Percentiles rank a stretch among this genome's conserved stretches.
Evolutionary conservation across 116 monocot genomes (phyloP).

Genomic region (Cymodocea nodosa): DNA sequence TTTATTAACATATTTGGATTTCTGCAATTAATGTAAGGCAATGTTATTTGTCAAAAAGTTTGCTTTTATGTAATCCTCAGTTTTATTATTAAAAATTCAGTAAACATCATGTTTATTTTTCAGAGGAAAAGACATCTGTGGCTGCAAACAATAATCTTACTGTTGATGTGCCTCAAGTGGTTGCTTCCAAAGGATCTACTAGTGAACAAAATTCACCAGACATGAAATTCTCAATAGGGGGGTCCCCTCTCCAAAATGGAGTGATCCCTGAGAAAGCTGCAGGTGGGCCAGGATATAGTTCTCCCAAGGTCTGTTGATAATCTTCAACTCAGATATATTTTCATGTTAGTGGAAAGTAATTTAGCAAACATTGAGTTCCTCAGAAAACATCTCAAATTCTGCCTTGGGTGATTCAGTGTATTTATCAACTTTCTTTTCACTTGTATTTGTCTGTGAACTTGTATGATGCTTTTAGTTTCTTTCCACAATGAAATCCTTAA

Average conservation of each 20-base stretch:
- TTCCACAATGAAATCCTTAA: not conserved
- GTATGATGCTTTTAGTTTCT: no score
- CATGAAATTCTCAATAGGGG: conserved; percentile 48
- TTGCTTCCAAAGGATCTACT: not conserved
- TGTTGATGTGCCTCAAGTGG: not conserved
- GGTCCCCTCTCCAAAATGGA: conserved; percentile 60
- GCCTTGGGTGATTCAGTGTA: no score
- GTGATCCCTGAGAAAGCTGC: conserved; percentile 22
- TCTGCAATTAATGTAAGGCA: no score
- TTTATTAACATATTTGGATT: not conserved
- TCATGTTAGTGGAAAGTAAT: not conserved
- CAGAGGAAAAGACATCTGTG: conserved; percentile 7
- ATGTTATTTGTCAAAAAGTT: not conserved
- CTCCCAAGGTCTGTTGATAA: conserved; percentile 66
- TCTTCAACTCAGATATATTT: not conserved
- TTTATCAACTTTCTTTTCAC: no score
- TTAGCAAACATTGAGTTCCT: no score
- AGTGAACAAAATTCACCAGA: conserved; percentile 31
- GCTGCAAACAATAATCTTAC: not conserved
- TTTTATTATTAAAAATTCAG: no score
- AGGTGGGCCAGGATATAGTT: conserved; percentile 60
- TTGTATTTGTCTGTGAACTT: no score
- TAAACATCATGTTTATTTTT: conserved; percentile 4
- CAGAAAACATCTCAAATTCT: no score
- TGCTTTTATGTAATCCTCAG: not conserved